Evolutionary conservation across 257 asterid genomes (phyloP).

Genomic region (Vinca minor): DNA sequence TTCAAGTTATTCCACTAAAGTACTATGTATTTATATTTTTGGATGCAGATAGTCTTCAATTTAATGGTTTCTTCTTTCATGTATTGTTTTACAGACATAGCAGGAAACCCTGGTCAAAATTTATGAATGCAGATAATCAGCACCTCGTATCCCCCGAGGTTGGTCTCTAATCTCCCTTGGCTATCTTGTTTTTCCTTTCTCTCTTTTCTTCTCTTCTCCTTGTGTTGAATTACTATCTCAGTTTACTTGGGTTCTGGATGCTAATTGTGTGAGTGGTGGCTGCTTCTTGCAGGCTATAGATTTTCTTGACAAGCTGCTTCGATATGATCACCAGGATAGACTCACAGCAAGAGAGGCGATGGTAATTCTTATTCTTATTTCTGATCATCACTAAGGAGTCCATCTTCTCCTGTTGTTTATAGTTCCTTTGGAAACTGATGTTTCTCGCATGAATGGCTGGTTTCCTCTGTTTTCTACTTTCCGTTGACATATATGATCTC

Average conservation of each 20-base stretch:
- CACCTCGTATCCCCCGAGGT: conserved; percentile 93
- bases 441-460: not conserved
- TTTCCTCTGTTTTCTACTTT: not conserved
- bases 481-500: not conserved
- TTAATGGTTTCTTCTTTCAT: not conserved
- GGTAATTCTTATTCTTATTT: conserved; percentile 42
- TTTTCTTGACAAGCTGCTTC: conserved; percentile 88
- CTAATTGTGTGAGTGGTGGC: not conserved
- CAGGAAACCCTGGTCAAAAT: conserved; percentile 92
- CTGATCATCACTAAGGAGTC: not conserved
- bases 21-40: not conserved
- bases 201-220: not conserved
- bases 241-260: not conserved
- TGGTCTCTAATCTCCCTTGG: no score
- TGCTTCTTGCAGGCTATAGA: conserved; percentile 50
- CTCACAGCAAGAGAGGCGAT: conserved; percentile 91
- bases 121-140: conserved; percentile 73
- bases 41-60: no score
- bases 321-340: conserved; percentile 90
- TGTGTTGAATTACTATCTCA: not conserved
- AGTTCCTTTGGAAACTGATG: no score
- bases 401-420: no score
- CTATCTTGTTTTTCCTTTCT: no score
- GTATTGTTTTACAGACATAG: conserved; percentile 53
- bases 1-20: not conserved